Evolutionary conservation across 257 asterid genomes (phyloP).

Genomic region (Solanum chilense): DNA sequence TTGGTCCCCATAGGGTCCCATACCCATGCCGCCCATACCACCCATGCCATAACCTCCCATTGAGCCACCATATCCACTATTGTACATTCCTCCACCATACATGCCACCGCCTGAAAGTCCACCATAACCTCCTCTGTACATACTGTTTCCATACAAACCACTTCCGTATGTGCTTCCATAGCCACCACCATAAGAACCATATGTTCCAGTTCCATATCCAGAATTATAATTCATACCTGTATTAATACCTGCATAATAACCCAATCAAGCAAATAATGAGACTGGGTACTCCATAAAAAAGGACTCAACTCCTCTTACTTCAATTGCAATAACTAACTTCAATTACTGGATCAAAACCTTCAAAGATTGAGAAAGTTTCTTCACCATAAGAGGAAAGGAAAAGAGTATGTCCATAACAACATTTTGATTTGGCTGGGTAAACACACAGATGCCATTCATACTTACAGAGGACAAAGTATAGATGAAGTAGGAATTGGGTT

Average conservation of each 20-base stretch:
- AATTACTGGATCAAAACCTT: neutral
- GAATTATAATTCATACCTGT: slow-evolving; percentile 48
- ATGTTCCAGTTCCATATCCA: slow-evolving; percentile 46
- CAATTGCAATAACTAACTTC: neutral
- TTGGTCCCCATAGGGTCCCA: slow-evolving; percentile 73
- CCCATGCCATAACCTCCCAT: slow-evolving; percentile 55
- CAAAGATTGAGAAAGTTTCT: neutral
- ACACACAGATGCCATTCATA: neutral
- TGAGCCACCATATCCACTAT: slow-evolving; percentile 51
- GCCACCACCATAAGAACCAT: slow-evolving; percentile 22
- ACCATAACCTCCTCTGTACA: slow-evolving; percentile 85
- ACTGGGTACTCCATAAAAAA: neutral
- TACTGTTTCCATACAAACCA: slow-evolving; percentile 74
- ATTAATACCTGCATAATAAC: slow-evolving; percentile 38
- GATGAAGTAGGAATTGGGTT: neutral
- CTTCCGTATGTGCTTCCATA: slow-evolving; percentile 63
- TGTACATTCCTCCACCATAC: slow-evolving; percentile 84
- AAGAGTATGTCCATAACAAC: neutral
- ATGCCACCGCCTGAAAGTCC: slow-evolving; percentile 72
- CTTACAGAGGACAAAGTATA: neutral
- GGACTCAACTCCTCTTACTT: neutral
- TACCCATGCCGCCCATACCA: slow-evolving; percentile 39
- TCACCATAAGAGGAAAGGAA: neutral
- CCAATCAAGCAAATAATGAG: slow-evolving; percentile 10
- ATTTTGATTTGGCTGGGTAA: neutral